phyloP scores from a whole-genome alignment of 2,329 filamentous ascomycete species.

The Epichloe aotearoae region DNA sequence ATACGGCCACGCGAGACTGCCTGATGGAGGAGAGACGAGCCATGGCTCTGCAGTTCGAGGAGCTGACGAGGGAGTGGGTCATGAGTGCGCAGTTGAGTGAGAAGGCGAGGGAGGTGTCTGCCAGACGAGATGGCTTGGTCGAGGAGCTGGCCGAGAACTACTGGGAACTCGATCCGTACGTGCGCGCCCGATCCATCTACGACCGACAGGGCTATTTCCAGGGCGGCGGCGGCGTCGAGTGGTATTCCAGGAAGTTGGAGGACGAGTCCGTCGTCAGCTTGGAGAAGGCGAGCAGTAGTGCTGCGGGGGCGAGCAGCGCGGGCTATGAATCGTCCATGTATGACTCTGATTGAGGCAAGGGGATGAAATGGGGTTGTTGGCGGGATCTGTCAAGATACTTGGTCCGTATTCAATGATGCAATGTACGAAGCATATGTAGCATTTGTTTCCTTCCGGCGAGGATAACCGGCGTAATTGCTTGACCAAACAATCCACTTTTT shows the following conservation, averaged over 20 bases:
- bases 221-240: slow-evolving; percentile 50
- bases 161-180: slow-evolving; percentile 72
- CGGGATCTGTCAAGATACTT: no score
- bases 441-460: no score
- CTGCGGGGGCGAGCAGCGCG: not conserved
- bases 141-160: slow-evolving; percentile 55
- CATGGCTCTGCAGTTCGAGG: slow-evolving; percentile 56
- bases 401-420: no score
- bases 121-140: slow-evolving; percentile 44
- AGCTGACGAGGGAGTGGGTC: slow-evolving; percentile 40
- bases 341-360: no score
- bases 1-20: slow-evolving; percentile 43
- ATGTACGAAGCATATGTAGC: no score
- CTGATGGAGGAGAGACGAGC: slow-evolving; percentile 47
- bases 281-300: slow-evolving; percentile 1
- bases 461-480: no score
- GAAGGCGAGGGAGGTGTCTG: slow-evolving; percentile 30
- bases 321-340: slow-evolving; percentile 1
- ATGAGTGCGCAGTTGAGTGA: slow-evolving; percentile 19
- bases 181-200: slow-evolving; percentile 62
- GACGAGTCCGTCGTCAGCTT: slow-evolving; percentile 1
- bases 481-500: no score
- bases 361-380: no score
- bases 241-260: slow-evolving; percentile 32
- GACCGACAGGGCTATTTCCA: slow-evolving; percentile 61